Evolutionary conservation across 2,329 filamentous ascomycete genomes (phyloP), one percentile per base, ranked within the genome.

Genomic region (Scytalidium lignicola): DNA sequence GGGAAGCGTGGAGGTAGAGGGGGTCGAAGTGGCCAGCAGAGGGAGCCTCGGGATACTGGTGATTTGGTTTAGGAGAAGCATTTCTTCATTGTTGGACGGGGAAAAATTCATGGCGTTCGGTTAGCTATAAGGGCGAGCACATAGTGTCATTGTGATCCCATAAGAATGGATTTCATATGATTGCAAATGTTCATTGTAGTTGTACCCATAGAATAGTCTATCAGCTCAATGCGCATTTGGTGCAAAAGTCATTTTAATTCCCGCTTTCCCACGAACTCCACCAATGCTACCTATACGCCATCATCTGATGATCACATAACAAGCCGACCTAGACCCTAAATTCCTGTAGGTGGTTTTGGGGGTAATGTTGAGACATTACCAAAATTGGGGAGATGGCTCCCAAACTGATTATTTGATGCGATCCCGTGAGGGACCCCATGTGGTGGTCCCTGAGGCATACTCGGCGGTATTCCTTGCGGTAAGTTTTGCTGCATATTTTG

Each of bases 301-400:
- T 50, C 48, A 50, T 54, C 51, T 55, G 49, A 49, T 54, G 48
- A 59, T 58, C 53, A 60, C 58, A 60, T 54, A 55, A 58, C 49
- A 48, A 40, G 32, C 52, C 48, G 44, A 47, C 44, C 52, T 49
- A 21, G 17, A 42, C 42, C 45, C 56, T 60, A 66, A 58, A 62
- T 55, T 45, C 62, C 62, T 43, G 75, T 72, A 39, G 76, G 76
- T 29, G 77, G 77, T 58, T 79, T 80, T 9, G 75, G 71, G 43
- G 77, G 77, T 41, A 80, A 65, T 45, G 75, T 74, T 15, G 76
- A 66, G 4, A 76, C 73, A 26, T 75, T 74, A 23, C 76, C 76
- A 64, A 74, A 80, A 55, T 79, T 79, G n/a, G 76, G 74, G 47
- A 79, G 74, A 55, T 72, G 74, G 59, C 70, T 76, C 50, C 71